Conservation (phyloP, 805 yeast genomes). For the Candida boleticola region DNA sequence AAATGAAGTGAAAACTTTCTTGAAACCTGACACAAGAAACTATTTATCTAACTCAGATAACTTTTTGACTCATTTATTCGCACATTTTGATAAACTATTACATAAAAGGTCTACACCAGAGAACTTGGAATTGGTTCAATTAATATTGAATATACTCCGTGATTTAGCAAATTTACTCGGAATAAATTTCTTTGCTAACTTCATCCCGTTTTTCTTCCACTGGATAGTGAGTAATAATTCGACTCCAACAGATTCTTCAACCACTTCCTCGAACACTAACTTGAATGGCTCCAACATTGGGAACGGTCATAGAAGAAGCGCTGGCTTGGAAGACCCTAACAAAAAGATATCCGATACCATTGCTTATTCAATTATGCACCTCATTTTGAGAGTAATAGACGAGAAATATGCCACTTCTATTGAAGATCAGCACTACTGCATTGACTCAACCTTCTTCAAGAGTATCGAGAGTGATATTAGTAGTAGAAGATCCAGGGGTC, state of each 20-base stretch:
- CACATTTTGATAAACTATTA: slow-evolving; percentile 32
- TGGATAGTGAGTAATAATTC: slow-evolving; percentile 26
- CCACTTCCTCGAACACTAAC: background rate
- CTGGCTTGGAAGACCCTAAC: background rate
- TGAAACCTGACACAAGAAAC: slow-evolving; percentile 41
- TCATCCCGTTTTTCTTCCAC: slow-evolving; percentile 43
- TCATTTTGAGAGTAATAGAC: slow-evolving; percentile 25
- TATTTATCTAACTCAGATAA: slow-evolving; percentile 43
- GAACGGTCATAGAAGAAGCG: background rate
- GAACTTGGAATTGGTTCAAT: slow-evolving; percentile 20
- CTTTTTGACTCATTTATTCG: slow-evolving; percentile 38
- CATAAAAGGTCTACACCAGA: slow-evolving; percentile 18
- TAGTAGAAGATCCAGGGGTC: slow-evolving; percentile 19
- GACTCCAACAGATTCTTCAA: background rate
- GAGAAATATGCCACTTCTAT: slow-evolving; percentile 22
- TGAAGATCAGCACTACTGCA: background rate
- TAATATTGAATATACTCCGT: slow-evolving; percentile 22
- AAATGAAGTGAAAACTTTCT: slow-evolving; percentile 15
- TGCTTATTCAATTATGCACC: slow-evolving; percentile 28
- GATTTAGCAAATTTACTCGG: slow-evolving; percentile 37
- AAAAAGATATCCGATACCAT: slow-evolving; percentile 22
- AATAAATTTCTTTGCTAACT: slow-evolving; percentile 45
- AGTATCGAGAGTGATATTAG: slow-evolving; percentile 22
- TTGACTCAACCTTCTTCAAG: slow-evolving; percentile 2
- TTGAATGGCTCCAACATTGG: background rate